These are phyloP conservation scores for Noccaea caerulescens DNA, from an alignment of 345 rosid species.

Conservation along the genomic window DNA sequence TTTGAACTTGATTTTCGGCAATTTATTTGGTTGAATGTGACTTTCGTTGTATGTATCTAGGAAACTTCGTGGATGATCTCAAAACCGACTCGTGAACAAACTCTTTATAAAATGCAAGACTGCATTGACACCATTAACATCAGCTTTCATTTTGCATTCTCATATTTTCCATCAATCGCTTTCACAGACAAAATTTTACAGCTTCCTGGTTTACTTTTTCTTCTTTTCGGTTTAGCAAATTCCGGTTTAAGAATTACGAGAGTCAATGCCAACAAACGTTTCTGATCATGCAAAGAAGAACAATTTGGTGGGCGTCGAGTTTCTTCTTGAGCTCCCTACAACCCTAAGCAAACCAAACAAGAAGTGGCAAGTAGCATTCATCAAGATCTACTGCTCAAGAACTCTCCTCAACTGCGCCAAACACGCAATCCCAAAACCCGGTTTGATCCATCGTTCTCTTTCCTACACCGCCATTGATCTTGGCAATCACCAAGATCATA, in stretches of 20 bases:
- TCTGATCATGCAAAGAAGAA: conserved; percentile 34
- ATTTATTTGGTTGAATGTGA: conserved; percentile 13
- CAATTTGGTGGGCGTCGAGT: conserved; percentile 32
- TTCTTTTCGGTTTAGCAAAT: conserved; percentile 22
- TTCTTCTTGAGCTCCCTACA: conserved; percentile 43
- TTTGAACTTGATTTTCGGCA: conserved; percentile 13
- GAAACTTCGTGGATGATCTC: conserved; percentile 31
- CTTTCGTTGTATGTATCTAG: conserved; percentile 2
- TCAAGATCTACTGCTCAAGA: conserved; percentile 57
- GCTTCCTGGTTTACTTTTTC: background rate
- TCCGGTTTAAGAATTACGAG: conserved; percentile 12
- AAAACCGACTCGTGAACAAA: conserved; percentile 20
- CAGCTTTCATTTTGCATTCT: conserved; percentile 4
- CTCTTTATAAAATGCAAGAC: conserved; percentile 4
- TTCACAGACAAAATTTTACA: conserved; percentile 18
- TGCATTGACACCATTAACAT: background rate
- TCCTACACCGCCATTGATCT: conserved; percentile 41
- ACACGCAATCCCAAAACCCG: background rate
- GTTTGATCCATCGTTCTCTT: conserved; percentile 34
- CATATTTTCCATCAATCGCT: conserved; percentile 21
- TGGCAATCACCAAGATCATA: conserved; percentile 6
- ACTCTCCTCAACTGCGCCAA: conserved; percentile 46
- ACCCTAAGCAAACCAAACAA: conserved; percentile 41
- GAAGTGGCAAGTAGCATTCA: conserved; percentile 63
- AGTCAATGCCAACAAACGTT: conserved; percentile 30